Base-by-base conservation (phyloP, 305 asterid genomes). In the Fraxinus nigra region DNA sequence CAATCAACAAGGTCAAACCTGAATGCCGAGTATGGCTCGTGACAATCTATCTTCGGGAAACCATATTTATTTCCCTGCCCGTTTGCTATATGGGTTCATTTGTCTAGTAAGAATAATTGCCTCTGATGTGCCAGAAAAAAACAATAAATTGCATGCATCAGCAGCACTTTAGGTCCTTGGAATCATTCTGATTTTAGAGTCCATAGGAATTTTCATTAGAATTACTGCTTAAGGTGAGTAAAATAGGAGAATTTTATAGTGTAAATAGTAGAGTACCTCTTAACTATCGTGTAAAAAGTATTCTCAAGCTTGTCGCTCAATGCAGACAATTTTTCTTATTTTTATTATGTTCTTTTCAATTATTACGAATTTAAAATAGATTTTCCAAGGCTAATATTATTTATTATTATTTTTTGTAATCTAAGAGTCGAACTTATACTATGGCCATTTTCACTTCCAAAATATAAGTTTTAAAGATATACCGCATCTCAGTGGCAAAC, bases 131-230 rank as follows among this genome's bases (percentile, higher is more conserved):
- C 22, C 10, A 30, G 78, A 34, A 34, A 70, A 46, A 72, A 72
- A 82, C 80, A 82, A 85, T 33, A 75, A 73, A 67, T 56, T 82
- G 78, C 77, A 77, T 67, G 72, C 51, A 67, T 69, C 10, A 7
- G 70, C n/a, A 76, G 79, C 54, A 14, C 34, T 75, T 72, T 6
- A 37, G 80, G 30, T 61, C 34, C 30, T 63, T 48, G 35, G 67
- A 72, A 77, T 67, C 35, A 74, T 48, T 43, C 72, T 79, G 76
- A 13, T 61, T 72, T 75, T 82, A 78, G 56, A n/a, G 74, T 72
- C 61, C 10, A 14, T 72, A 79, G 65, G 56, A 37, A 79, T 54
- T 59, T 74, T 30, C 18, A 14, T 70, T 40, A 33, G 67, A 37
- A 48, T 14, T n/a, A 40, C 16, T 67, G 51, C 26, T 26, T 34